phyloP scores from a whole-genome alignment of 1,284 basidiomycete genomes.

The Cystobasidium slooffiae region DNA sequence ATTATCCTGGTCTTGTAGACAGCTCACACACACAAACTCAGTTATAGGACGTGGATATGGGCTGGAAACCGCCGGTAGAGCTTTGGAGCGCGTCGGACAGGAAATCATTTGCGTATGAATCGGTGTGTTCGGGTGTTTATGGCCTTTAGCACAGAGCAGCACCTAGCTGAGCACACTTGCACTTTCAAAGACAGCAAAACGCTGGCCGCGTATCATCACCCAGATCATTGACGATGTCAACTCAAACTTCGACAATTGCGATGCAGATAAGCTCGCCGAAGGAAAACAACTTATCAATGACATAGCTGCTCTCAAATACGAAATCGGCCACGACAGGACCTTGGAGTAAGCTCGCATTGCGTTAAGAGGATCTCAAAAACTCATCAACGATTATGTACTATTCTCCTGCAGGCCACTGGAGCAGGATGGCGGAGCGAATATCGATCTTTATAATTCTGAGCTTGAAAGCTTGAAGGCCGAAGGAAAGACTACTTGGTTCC shows the following conservation, averaged over 20 bases:
- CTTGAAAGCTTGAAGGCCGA: conserved; percentile 63
- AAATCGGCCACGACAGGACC: conserved; percentile 78
- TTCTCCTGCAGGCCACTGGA: conserved; percentile 64
- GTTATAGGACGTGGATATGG: background rate
- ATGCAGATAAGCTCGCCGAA: conserved; percentile 62
- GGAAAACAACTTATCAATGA: conserved; percentile 79
- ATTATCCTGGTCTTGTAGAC: too few relatives aligned
- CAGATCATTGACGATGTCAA: conserved; percentile 74
- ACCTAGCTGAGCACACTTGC: conserved; percentile 43
- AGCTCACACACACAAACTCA: background rate
- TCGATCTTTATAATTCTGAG: conserved; percentile 74
- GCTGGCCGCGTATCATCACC: conserved; percentile 91
- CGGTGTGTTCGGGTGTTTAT: conserved; percentile 5
- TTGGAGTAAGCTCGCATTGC: conserved; percentile 61
- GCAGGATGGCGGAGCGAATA: conserved; percentile 71
- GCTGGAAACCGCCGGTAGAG: conserved; percentile 45
- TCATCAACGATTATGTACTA: background rate
- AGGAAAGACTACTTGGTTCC: conserved; percentile 78
- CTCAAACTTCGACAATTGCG: conserved; percentile 63
- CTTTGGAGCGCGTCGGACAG: conserved; percentile 45
- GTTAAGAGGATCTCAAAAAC: too few relatives aligned
- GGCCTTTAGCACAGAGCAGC: background rate
- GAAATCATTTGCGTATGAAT: conserved; percentile 42
- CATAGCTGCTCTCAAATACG: conserved; percentile 75
- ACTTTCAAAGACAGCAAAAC: conserved; percentile 52